Base-by-base conservation (phyloP, 2,329 filamentous ascomycete species). In the Clathrospora elynae region DNA sequence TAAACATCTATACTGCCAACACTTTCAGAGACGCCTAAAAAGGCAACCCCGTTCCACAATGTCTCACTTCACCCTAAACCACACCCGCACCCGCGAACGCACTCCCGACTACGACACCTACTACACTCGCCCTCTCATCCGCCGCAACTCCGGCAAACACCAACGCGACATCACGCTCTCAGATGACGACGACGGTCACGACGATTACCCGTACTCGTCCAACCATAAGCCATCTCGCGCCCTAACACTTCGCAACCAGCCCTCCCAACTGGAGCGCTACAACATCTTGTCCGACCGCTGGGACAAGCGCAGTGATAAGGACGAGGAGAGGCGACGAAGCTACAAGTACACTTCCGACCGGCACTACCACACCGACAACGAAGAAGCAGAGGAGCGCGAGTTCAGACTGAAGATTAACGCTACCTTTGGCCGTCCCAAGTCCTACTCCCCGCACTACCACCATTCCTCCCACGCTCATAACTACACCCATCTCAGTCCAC, bases 241-340 rank as follows among this genome's bases (percentile, higher is more conserved):
- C 35, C 50, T 66, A 8, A 59, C 59, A 26, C 45, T 61, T 26
- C 62, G 57, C 39, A 28, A 53, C 33, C 53, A 58, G 22, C 60
- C 65, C 33, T 55, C 51, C 34, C 54, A 59, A 33, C 51, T 66
- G 12, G 61, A 67, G 43, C 64, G 65, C 37, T 68, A 64, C 54
- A 65, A 65, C 42, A 50, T 68, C 51, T 65, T 60, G 57, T 57
- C 52, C 12, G 49, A 52, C 31, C 42, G 45, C 6, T 30, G 45
- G 11, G 26, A 40, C 13, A 19, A 28, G 16, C 42, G 41, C 13
- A 35, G 32, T 10, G 40, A 40, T 2, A 31, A 40, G n/a, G 50
- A 52, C 16, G 28, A 40, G 2, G 26, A 51, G n/a, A 36, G 20
- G 10, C 37, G 35, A 12, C 25, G 35, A 8, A 32, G 29, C 35